These are phyloP conservation scores for Protomyces pachydermus DNA, from an alignment of 1,139 yeast species.

Conservation along the genomic window DNA sequence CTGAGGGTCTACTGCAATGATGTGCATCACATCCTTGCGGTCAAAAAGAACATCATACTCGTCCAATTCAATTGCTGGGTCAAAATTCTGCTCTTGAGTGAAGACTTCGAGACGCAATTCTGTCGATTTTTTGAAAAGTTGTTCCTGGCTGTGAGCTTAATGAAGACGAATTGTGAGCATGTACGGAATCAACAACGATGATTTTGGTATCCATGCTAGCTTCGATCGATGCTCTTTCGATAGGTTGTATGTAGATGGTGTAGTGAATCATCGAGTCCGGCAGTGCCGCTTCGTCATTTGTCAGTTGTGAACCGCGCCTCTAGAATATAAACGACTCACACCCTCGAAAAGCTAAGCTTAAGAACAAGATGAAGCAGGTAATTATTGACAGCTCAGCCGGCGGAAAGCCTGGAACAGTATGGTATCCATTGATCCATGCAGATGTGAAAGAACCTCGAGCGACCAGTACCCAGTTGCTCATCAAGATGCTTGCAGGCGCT, in stretches of 20 bases:
- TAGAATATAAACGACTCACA: no score
- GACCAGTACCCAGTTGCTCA: conserved; percentile 26
- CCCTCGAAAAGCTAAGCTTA: background rate
- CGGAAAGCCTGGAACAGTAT: conserved; percentile 29
- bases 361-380: conserved; percentile 8
- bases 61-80: conserved; percentile 12
- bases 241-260: no score
- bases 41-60: conserved; percentile 8
- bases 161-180: background rate
- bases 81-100: conserved; percentile 14
- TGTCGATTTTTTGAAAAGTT: background rate
- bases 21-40: conserved; percentile 4
- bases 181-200: background rate
- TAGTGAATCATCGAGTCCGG: no score
- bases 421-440: conserved; percentile 27
- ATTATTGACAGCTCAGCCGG: conserved; percentile 21
- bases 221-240: background rate
- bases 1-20: conserved; percentile 4
- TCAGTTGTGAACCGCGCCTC: no score
- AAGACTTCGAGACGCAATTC: conserved; percentile 14
- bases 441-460: conserved; percentile 8
- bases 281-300: no score
- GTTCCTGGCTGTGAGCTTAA: background rate
- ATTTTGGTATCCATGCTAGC: background rate
- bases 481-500: conserved; percentile 31